Evolutionary conservation across 345 rosid species (phyloP).

Genomic region (Durio zibethinus): DNA sequence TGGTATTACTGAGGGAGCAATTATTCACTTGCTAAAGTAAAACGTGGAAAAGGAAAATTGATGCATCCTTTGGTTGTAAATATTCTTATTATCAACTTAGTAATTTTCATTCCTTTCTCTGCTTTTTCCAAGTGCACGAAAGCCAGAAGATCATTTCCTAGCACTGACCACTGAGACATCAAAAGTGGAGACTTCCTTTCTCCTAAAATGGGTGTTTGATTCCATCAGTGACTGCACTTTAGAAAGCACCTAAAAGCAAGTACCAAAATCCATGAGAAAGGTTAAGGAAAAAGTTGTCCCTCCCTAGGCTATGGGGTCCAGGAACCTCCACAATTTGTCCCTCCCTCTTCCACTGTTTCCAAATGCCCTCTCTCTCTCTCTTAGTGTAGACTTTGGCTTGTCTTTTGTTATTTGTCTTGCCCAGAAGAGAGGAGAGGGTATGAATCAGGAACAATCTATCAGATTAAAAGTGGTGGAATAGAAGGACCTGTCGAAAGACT

Average conservation of each 20-base stretch:
- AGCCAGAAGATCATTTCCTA: background rate
- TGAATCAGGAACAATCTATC: background rate
- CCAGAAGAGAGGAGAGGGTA: background rate
- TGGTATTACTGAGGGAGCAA: background rate
- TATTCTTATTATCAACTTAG: background rate
- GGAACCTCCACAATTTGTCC: background rate
- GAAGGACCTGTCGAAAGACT: constrained; percentile 10
- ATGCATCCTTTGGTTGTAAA: background rate
- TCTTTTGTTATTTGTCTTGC: background rate
- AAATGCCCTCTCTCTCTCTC: background rate
- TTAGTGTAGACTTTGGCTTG: background rate
- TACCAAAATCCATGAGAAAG: background rate
- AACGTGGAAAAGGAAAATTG: background rate
- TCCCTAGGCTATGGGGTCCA: background rate
- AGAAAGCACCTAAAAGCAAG: background rate
- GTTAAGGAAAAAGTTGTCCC: background rate
- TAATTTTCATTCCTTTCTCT: too few relatives aligned
- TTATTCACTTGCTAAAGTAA: background rate
- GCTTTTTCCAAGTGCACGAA: background rate
- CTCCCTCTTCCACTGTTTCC: background rate
- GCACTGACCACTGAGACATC: background rate
- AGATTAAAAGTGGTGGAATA: constrained; percentile 6
- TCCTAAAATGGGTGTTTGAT: constrained; percentile 1
- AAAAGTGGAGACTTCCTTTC: background rate
- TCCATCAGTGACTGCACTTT: constrained; percentile 6